Base-by-base conservation (phyloP, 768 basidiomycete genomes). In the Lactarius trivialis region DNA sequence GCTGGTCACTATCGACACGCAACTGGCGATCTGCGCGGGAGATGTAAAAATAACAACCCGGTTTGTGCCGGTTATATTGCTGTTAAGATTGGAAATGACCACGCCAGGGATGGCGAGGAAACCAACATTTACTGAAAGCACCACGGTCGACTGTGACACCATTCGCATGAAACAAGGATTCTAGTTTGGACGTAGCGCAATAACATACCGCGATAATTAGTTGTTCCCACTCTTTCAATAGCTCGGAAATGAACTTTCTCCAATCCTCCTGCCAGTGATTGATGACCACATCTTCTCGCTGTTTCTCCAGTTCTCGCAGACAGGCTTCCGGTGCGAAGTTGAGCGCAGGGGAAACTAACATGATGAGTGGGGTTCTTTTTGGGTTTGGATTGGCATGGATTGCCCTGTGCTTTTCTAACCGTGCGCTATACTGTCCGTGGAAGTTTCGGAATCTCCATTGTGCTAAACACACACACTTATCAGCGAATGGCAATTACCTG, bases 1-100 rank as follows among this genome's bases (percentile, higher is more conserved):
- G 60, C 78, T 82, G 4, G 75, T 68, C 0, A 79, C 65, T 39
- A 79, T 76, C 0, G 82, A 83, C 12, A 79, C 56, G 58, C 80
- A 82, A 68, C 81, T 81, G 4, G 76, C 71, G 12, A 82, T 76
- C 66, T 48, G 45, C 12, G 24, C 45, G 4, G 45, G 45, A 48
- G 45, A 48, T 14, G 45, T 26, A 6, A 48, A 52, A 19, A 36
- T 39, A 4, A 34, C 36, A 15, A 41, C 39, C 9, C 14, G 17
- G 7, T 19, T 52, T n/a, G 26, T 17, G 51, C 9, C 21, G 6
- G 51, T 14, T 24, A 33, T 24, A 2, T 48, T 48, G 45, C 17
- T 1, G 19, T 19, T 19, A 2, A 52, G 17, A 21, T 32, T 32
- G 21, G 45, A 48, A 24, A 48, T 48, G 30, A 56, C 24, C 12